Conservation (phyloP, 768 basidiomycete genomes). For the Lactarius pseudohatsudake region DNA sequence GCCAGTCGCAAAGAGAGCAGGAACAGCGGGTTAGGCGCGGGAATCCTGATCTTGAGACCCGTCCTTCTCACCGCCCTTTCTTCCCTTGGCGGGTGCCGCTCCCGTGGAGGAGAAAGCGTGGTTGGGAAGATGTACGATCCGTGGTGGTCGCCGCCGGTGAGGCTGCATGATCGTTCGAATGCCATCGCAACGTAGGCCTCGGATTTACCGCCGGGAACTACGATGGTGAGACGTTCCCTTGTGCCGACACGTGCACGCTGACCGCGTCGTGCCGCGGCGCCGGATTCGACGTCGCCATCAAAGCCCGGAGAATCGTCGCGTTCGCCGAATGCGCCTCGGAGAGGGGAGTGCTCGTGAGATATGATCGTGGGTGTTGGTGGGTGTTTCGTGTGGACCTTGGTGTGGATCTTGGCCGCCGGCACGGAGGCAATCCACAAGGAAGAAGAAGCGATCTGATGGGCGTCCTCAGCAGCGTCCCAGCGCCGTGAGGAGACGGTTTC, state of each 20-base stretch:
- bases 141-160: background rate
- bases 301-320: slow-evolving; percentile 16
- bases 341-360: background rate
- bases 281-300: slow-evolving; percentile 18
- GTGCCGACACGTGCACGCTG: background rate
- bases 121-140: slow-evolving; percentile 1
- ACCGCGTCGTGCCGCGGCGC: background rate
- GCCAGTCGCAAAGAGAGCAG: slow-evolving; percentile 20
- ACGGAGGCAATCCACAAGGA: slow-evolving; percentile 9
- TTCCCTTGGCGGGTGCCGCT: background rate
- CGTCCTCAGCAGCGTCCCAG: slow-evolving; percentile 4
- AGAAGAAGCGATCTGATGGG: slow-evolving; percentile 12
- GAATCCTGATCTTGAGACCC: slow-evolving; percentile 25
- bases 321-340: background rate
- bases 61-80: slow-evolving; percentile 1
- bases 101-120: background rate
- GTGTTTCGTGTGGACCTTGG: background rate
- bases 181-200: slow-evolving; percentile 26
- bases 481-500: slow-evolving; percentile 11
- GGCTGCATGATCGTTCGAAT: slow-evolving; percentile 24
- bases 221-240: slow-evolving; percentile 22
- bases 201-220: slow-evolving; percentile 25
- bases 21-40: slow-evolving; percentile 18
- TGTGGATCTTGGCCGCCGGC: background rate
- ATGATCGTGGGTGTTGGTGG: slow-evolving; percentile 6